Evolutionary conservation across 2,329 filamentous ascomycete species (phyloP).

Genomic region (Amphichorda felina): DNA sequence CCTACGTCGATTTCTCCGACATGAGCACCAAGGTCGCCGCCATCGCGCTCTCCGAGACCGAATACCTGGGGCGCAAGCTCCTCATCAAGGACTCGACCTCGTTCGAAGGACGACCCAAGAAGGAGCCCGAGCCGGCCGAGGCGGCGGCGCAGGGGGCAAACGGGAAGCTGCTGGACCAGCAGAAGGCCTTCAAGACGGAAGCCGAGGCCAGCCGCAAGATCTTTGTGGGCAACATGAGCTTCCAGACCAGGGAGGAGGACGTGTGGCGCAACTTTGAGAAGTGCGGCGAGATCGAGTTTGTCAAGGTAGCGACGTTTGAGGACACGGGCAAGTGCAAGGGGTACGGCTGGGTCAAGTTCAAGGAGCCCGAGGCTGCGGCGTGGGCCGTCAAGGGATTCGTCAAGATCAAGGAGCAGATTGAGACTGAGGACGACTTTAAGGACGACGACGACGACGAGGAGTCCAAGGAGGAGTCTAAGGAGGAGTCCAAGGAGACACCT

Average conservation of each 20-base stretch:
- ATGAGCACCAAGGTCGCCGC: slow-evolving; percentile 63
- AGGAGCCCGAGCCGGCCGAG: slow-evolving; percentile 30
- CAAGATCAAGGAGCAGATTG: slow-evolving; percentile 53
- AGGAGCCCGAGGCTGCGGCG: slow-evolving; percentile 61
- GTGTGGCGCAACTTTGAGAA: slow-evolving; percentile 70
- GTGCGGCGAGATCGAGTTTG: slow-evolving; percentile 72
- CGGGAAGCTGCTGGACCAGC: slow-evolving; percentile 13
- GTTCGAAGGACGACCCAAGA: slow-evolving; percentile 80
- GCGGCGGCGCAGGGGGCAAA: slow-evolving; percentile 14
- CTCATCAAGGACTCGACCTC: slow-evolving; percentile 89
- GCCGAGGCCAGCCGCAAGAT: slow-evolving; percentile 65
- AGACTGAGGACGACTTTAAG: slow-evolving; percentile 50
- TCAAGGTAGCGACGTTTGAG: slow-evolving; percentile 90
- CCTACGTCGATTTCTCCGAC: slow-evolving; percentile 83
- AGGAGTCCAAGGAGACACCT: slow-evolving; percentile 22
- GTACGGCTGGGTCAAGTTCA: slow-evolving; percentile 90
- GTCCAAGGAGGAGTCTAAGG: slow-evolving; percentile 17
- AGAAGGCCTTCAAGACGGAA: slow-evolving; percentile 19
- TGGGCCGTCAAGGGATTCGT: slow-evolving; percentile 66
- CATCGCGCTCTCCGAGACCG: slow-evolving; percentile 74
- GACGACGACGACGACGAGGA: slow-evolving; percentile 32
- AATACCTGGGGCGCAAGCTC: slow-evolving; percentile 63
- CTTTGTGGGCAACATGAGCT: slow-evolving; percentile 85
- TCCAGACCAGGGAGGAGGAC: slow-evolving; percentile 70
- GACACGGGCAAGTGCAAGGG: slow-evolving; percentile 97